These are phyloP conservation scores for Globisporangium cederbergense DNA, from an alignment of 352 stramenopile genomes.

Conservation along the genomic window DNA sequence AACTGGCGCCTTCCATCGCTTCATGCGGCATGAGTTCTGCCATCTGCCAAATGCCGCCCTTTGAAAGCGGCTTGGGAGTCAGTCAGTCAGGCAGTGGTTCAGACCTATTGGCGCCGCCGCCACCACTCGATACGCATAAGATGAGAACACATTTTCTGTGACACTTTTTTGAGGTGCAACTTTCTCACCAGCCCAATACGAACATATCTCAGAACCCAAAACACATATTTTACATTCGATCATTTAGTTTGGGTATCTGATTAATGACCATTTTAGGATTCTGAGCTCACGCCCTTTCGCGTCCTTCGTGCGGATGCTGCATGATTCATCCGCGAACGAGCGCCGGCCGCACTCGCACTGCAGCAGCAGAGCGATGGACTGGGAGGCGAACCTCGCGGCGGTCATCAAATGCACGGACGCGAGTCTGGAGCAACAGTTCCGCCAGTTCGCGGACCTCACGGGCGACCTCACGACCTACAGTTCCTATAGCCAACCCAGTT, in stretches of 20 bases:
- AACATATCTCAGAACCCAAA: not conserved
- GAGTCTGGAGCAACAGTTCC: constrained; percentile 75
- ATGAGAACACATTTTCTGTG: too few relatives aligned
- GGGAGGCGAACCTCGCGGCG: constrained; percentile 58
- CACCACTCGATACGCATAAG: too few relatives aligned
- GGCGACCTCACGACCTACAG: constrained; percentile 16
- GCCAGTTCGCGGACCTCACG: constrained; percentile 49
- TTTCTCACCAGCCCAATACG: not conserved
- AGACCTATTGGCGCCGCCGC: too few relatives aligned
- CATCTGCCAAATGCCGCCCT: too few relatives aligned
- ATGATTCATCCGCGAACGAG: not conserved
- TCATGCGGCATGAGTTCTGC: too few relatives aligned
- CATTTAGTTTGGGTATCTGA: not conserved
- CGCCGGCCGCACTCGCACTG: not conserved
- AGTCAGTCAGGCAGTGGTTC: too few relatives aligned
- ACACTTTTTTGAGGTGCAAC: too few relatives aligned
- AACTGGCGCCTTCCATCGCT: not conserved
- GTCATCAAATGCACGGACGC: constrained; percentile 84
- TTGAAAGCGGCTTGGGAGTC: too few relatives aligned
- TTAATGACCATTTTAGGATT: not conserved
- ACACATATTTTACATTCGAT: not conserved
- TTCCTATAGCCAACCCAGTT: not conserved
- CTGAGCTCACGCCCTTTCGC: constrained; percentile 1
- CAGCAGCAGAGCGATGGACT: constrained; percentile 14
- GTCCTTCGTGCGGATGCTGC: not conserved